Conservation (phyloP, 2,329 filamentous ascomycete genomes). For the Trichoderma hamatum region DNA sequence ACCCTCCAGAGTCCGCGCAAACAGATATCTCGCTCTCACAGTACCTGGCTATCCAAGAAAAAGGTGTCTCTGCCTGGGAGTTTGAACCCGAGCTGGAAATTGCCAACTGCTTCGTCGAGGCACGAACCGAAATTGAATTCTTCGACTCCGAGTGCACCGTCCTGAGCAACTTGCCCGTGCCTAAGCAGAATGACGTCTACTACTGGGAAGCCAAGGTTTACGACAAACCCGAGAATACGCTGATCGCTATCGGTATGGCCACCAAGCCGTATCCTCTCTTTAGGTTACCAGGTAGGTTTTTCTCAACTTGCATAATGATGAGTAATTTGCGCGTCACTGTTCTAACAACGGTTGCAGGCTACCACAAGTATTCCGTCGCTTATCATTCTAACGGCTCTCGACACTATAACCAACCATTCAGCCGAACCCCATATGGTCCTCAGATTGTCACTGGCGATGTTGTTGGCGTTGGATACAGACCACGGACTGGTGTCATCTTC, state of each 20-base stretch:
- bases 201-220: conserved; percentile 99
- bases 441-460: conserved; percentile 91
- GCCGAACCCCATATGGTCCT: conserved; percentile 76
- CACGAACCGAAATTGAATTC: conserved; percentile 95
- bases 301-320: too few species aligned
- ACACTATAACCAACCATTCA: conserved; percentile 91
- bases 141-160: conserved; percentile 98
- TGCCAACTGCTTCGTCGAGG: conserved; percentile 98
- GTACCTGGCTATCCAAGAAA: conserved; percentile 97
- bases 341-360: conserved; percentile 54
- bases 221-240: conserved; percentile 88
- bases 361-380: conserved; percentile 88
- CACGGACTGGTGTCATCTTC: conserved; percentile 91
- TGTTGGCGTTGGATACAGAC: conserved; percentile 91
- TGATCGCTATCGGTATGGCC: conserved; percentile 88
- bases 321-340: background rate
- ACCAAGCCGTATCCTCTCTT: conserved; percentile 98
- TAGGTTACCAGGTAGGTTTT: conserved; percentile 76
- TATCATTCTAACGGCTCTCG: conserved; percentile 88
- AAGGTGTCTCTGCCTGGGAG: conserved; percentile 99
- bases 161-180: conserved; percentile 93
- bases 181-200: conserved; percentile 98
- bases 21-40: conserved; percentile 98
- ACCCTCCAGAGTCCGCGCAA: conserved; percentile 91
- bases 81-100: conserved; percentile 99